A percentile compares a stretch with the other conserved stretches of the same genome.
phyloP scores from a whole-genome alignment of 345 rosid species.

The Erucastrum elatum region DNA sequence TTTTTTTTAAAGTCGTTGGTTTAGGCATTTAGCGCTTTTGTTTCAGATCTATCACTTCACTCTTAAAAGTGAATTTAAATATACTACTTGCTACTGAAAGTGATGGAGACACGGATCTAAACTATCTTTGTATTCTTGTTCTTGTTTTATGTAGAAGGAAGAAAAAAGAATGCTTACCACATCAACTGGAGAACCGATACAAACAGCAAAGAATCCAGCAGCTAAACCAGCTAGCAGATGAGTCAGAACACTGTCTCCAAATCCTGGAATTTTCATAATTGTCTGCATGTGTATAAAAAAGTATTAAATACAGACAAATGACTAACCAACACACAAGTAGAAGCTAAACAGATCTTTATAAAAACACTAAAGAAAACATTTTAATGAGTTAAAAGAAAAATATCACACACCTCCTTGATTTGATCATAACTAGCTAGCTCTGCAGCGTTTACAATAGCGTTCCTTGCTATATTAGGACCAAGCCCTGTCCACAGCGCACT shows the following conservation, averaged over 20 bases:
- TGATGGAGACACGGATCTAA: background rate
- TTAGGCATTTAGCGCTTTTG: constrained; percentile 18
- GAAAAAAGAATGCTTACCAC: constrained; percentile 54
- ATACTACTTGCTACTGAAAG: constrained; percentile 9
- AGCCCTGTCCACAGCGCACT: constrained; percentile 93
- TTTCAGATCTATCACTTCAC: constrained; percentile 22
- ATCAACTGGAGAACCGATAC: constrained; percentile 94
- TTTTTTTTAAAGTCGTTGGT: background rate
- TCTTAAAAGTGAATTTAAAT: constrained; percentile 8
- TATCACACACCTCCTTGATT: constrained; percentile 74
- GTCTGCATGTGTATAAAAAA: constrained; percentile 74
- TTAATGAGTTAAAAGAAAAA: constrained; percentile 3
- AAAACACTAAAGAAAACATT: background rate
- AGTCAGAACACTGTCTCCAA: constrained; percentile 73
- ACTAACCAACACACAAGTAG: constrained; percentile 22
- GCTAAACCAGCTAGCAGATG: constrained; percentile 88
- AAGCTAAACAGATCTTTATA: constrained; percentile 11
- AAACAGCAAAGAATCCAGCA: constrained; percentile 93
- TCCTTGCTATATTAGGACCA: constrained; percentile 93
- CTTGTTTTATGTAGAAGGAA: constrained; percentile 27
- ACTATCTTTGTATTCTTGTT: constrained; percentile 10
- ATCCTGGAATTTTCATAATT: constrained; percentile 93
- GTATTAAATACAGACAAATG: constrained; percentile 35
- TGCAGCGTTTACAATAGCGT: constrained; percentile 96
- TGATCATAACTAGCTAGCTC: constrained; percentile 98